These are phyloP conservation scores for Ceratocystis cubensis DNA, from an alignment of 2,329 filamentous ascomycete species.

Conservation along the genomic window DNA sequence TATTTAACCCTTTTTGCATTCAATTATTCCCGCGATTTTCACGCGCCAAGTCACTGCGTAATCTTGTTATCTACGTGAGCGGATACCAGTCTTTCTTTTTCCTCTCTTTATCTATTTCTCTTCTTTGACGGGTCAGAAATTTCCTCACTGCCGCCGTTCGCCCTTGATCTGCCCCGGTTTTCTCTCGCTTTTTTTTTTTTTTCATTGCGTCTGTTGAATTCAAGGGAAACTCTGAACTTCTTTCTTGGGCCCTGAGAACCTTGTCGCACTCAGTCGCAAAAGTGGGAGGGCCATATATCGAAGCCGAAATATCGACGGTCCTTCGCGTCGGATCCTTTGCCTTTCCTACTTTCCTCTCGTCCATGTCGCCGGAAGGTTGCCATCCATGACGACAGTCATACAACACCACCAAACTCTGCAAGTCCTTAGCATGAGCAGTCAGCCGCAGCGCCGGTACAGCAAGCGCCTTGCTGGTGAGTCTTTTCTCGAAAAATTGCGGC, in stretches of 20 bases:
- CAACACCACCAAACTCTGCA: slow-evolving; percentile 51
- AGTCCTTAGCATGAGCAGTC: slow-evolving; percentile 56
- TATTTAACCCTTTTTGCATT: slow-evolving; percentile 8
- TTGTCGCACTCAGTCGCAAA: slow-evolving; percentile 10
- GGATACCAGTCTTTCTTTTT: slow-evolving; percentile 13
- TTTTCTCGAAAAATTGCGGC: not conserved
- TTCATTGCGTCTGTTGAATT: slow-evolving; percentile 2
- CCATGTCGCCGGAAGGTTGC: slow-evolving; percentile 26
- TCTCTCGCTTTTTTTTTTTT: not conserved
- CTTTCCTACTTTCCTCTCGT: slow-evolving; percentile 4
- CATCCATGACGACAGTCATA: slow-evolving; percentile 61
- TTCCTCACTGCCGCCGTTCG: not conserved
- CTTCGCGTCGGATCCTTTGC: slow-evolving; percentile 7
- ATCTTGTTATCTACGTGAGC: slow-evolving; percentile 8
- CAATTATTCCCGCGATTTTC: slow-evolving; percentile 17
- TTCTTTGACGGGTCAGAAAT: not conserved
- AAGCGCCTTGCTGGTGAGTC: slow-evolving; percentile 52
- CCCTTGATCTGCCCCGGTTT: not conserved
- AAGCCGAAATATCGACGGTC: slow-evolving; percentile 14
- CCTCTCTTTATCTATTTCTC: not conserved
- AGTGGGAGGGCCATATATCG: slow-evolving; percentile 2
- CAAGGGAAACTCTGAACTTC: slow-evolving; percentile 5
- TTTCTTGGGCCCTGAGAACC: slow-evolving; percentile 5
- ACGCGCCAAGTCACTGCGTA: slow-evolving; percentile 17
- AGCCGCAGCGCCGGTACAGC: slow-evolving; percentile 47